Evolutionary conservation across 2,329 filamentous ascomycete species (phyloP).

Genomic region (Didymella pomorum): DNA sequence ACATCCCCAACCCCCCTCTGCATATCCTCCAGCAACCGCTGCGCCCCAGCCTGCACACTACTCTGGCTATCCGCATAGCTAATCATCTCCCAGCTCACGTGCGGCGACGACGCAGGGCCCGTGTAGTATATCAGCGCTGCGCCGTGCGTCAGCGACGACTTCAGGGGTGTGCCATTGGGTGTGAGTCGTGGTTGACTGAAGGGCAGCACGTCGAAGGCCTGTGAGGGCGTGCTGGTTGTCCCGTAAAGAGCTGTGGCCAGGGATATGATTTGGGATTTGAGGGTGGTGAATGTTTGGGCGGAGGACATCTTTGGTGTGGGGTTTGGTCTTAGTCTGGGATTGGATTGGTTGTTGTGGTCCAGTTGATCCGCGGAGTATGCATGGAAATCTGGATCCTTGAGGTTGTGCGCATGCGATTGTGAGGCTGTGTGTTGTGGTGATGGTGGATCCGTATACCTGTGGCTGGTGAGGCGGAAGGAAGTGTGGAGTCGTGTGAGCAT

Average conservation of each 20-base stretch:
- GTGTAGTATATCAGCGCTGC: slow-evolving; percentile 18
- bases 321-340: background rate
- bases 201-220: slow-evolving; percentile 8
- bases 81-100: slow-evolving; percentile 15
- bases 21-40: slow-evolving; percentile 18
- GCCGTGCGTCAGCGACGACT: slow-evolving; percentile 4
- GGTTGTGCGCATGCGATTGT: background rate
- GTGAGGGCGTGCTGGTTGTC: background rate
- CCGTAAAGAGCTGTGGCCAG: slow-evolving; percentile 17
- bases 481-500: background rate
- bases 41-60: slow-evolving; percentile 2
- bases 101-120: background rate
- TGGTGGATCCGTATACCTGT: background rate
- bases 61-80: slow-evolving; percentile 8
- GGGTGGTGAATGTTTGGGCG: slow-evolving; percentile 3
- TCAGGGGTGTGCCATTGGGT: background rate
- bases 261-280: slow-evolving; percentile 10
- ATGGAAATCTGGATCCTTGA: background rate
- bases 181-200: slow-evolving; percentile 6
- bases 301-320: background rate
- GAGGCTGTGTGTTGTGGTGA: background rate
- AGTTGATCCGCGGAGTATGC: background rate
- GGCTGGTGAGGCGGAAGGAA: background rate
- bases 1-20: slow-evolving; percentile 13
- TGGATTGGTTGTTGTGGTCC: background rate